These are phyloP conservation scores for Ophidiomyces ophidiicola DNA, from an alignment of 2,329 filamentous ascomycete species.

Conservation along the genomic window DNA sequence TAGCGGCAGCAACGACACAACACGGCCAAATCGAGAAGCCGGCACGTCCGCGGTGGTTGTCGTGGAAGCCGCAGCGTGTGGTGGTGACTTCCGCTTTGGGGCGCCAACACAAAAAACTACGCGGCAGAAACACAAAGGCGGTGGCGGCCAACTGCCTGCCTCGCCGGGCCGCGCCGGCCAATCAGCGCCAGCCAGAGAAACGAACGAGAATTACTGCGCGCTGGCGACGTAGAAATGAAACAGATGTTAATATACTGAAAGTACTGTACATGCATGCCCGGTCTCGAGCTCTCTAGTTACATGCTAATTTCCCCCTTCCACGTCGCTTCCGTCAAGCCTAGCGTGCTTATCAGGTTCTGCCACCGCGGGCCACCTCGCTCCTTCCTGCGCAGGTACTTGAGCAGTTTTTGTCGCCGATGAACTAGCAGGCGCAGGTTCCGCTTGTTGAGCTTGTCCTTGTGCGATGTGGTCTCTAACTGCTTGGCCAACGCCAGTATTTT, in stretches of 20 bases:
- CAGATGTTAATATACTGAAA: no score
- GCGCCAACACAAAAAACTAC: neutral
- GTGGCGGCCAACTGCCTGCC: neutral
- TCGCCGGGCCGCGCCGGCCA: neutral
- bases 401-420: conserved; percentile 75
- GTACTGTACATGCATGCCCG: conserved; percentile 3
- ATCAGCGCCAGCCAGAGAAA: neutral
- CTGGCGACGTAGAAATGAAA: neutral
- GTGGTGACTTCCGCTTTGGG: conserved; percentile 1
- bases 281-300: conserved; percentile 34
- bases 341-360: conserved; percentile 68
- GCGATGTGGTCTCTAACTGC: conserved; percentile 56
- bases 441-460: conserved; percentile 90
- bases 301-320: conserved; percentile 83
- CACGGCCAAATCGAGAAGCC: neutral
- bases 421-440: conserved; percentile 74
- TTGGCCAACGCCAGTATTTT: conserved; percentile 77
- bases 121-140: neutral
- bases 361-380: conserved; percentile 86
- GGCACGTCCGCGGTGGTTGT: neutral
- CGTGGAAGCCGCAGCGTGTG: neutral
- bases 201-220: neutral
- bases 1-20: neutral
- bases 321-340: conserved; percentile 76
- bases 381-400: conserved; percentile 76